These are phyloP conservation scores for Thermothielavioides terrestris DNA, from an alignment of 495 filamentous ascomycete species.

Conservation along the genomic window DNA sequence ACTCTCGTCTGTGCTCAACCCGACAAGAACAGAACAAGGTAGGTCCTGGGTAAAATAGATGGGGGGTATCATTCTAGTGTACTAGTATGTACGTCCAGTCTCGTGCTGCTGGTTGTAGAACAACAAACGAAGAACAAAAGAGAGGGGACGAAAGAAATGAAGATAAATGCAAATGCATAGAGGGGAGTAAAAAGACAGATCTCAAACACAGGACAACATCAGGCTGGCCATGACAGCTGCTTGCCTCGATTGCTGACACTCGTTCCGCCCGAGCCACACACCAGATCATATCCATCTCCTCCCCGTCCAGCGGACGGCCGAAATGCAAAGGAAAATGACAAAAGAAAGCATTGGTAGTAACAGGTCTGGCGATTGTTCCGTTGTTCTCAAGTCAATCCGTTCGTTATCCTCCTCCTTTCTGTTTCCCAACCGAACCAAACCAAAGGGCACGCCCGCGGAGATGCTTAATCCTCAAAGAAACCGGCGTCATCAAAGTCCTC, in stretches of 20 bases:
- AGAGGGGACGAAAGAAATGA: background rate
- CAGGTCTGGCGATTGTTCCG: too few species aligned
- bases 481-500: constrained; percentile 48
- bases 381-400: too few species aligned
- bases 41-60: background rate
- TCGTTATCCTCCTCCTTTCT: background rate
- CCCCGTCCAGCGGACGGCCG: too few species aligned
- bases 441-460: too few species aligned
- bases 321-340: constrained; percentile 14
- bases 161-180: background rate
- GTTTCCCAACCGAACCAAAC: background rate
- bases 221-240: too few species aligned
- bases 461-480: constrained; percentile 46
- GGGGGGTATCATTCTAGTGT: constrained; percentile 26
- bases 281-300: too few species aligned
- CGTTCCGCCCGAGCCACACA: too few species aligned
- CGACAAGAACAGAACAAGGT: background rate
- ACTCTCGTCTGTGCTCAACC: background rate
- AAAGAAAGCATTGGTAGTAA: constrained; percentile 18
- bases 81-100: background rate
- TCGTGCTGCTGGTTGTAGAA: background rate
- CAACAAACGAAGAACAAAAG: background rate
- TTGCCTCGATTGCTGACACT: too few species aligned
- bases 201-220: background rate
- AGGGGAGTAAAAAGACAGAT: too few species aligned